Percentiles rank a stretch among this genome's conserved stretches.
phyloP scores from a whole-genome alignment of 345 rosid species.

The Dimocarpus longan region DNA sequence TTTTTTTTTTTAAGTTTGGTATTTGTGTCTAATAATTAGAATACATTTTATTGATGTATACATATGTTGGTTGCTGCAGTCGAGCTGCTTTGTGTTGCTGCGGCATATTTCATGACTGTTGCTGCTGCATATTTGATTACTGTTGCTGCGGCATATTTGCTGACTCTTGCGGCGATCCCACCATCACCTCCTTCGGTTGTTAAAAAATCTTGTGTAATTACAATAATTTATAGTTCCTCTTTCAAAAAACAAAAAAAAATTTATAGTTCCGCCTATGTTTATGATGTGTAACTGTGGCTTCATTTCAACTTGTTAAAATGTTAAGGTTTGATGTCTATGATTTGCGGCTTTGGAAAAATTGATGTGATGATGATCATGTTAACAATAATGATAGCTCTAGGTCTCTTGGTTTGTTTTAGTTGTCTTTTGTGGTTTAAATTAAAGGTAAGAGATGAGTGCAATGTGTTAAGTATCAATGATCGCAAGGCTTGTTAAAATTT shows the following conservation, averaged over 20 bases:
- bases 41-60: not conserved
- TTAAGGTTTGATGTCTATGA: too few species aligned
- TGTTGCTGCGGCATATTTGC: constrained; percentile 67
- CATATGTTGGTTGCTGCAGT: constrained; percentile 30
- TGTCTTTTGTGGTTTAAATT: too few species aligned
- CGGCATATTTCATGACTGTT: too few species aligned
- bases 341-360: too few species aligned
- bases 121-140: too few species aligned
- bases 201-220: not conserved
- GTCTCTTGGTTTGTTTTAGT: not conserved
- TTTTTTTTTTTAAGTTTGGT: not conserved
- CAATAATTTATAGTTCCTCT: not conserved
- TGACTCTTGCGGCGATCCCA: constrained; percentile 76
- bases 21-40: not conserved
- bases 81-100: constrained; percentile 68
- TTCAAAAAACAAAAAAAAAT: too few species aligned
- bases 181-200: constrained; percentile 40
- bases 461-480: not conserved
- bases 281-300: not conserved
- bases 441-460: not conserved
- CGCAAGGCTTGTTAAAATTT: not conserved
- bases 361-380: not conserved
- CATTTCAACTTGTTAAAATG: not conserved
- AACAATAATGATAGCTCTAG: not conserved
- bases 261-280: not conserved